phyloP scores from a whole-genome alignment of 2,329 filamentous ascomycete species.

The Epichloe uncinata region DNA sequence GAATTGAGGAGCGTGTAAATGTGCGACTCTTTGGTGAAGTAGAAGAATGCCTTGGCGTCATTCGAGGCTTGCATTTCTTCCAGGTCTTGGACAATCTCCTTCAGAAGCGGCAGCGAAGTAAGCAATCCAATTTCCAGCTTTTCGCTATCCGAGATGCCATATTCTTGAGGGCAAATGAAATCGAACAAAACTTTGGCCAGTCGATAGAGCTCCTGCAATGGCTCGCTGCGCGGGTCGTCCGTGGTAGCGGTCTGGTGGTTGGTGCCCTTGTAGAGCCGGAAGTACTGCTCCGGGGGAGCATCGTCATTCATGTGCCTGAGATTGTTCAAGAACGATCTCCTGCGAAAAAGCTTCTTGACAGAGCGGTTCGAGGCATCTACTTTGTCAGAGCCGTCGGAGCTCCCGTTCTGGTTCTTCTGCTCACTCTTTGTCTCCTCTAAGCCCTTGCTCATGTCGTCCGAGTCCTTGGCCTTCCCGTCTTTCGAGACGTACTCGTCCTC shows the following conservation, averaged over 20 bases:
- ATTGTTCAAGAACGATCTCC: constrained; percentile 46
- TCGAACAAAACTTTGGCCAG: constrained; percentile 92
- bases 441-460: constrained; percentile 24
- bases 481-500: constrained; percentile 50
- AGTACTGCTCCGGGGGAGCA: constrained; percentile 59
- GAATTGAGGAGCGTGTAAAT: constrained; percentile 98
- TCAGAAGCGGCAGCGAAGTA: constrained; percentile 83
- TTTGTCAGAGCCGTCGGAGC: constrained; percentile 25
- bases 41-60: constrained; percentile 91
- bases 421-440: constrained; percentile 25
- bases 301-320: constrained; percentile 38
- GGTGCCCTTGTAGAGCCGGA: constrained; percentile 75
- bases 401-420: constrained; percentile 14
- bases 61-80: constrained; percentile 95
- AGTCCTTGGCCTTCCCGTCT: constrained; percentile 27
- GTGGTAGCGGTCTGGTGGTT: constrained; percentile 55
- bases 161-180: constrained; percentile 96
- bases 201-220: constrained; percentile 83
- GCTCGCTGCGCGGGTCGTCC: constrained; percentile 71
- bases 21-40: constrained; percentile 98
- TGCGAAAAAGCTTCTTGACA: constrained; percentile 39
- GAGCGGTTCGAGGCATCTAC: constrained; percentile 25
- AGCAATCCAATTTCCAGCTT: constrained; percentile 97
- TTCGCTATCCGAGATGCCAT: constrained; percentile 87
- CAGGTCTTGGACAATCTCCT: constrained; percentile 92